Evolutionary conservation across 495 filamentous ascomycete species (phyloP).

Genomic region (Aspergillus affinis): DNA sequence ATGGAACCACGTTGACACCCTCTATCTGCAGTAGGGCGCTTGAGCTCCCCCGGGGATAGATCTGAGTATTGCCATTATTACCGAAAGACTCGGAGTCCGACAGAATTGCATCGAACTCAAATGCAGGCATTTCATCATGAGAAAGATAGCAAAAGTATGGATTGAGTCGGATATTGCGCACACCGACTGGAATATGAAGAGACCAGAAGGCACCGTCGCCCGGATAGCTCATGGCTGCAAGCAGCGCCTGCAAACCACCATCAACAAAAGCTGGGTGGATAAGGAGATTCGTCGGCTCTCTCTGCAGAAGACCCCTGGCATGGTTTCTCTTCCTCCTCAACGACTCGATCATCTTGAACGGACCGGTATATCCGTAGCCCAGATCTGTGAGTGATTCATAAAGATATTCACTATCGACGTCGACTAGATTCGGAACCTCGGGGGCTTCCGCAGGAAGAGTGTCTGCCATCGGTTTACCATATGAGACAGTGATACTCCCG

Average conservation of each 20-base stretch:
- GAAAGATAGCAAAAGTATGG: neutral
- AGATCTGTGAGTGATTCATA: neutral
- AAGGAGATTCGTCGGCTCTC: neutral
- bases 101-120: neutral
- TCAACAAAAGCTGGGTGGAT: neutral
- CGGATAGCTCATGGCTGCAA: neutral
- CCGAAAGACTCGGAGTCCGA: neutral
- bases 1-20: neutral
- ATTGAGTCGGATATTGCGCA: neutral
- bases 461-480: neutral
- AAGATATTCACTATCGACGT: neutral
- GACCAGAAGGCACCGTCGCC: neutral
- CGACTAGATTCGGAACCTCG: neutral
- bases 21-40: neutral
- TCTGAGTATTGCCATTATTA: neutral
- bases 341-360: neutral
- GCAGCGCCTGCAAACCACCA: neutral
- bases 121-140: neutral
- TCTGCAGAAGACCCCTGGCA: neutral
- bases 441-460: neutral
- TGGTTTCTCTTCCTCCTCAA: neutral
- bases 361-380: slow-evolving; percentile 4
- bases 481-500: neutral
- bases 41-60: neutral
- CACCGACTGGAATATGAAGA: neutral